A percentile compares a stretch with the other conserved stretches of the same genome.
Conservation (phyloP, 1,139 yeast species). For the Suhomyces coccinellae region DNA sequence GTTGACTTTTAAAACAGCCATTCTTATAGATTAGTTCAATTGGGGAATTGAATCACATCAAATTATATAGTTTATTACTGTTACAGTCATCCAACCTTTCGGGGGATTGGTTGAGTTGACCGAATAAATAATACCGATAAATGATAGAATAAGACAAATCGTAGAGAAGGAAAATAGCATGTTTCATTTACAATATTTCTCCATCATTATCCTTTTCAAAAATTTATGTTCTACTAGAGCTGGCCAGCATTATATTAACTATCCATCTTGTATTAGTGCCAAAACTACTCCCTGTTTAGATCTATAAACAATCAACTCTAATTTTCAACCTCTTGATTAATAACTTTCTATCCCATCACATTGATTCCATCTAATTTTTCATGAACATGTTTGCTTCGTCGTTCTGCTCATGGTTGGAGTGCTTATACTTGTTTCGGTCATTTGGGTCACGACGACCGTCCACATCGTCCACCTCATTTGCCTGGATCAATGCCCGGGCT, state of each 20-base stretch:
- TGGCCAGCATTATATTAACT: too few species aligned
- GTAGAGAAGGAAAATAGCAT: too few species aligned
- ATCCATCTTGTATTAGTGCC: too few species aligned
- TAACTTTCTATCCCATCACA: too few species aligned
- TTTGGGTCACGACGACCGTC: constrained; percentile 1
- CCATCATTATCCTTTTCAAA: too few species aligned
- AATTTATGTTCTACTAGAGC: too few species aligned
- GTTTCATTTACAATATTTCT: too few species aligned
- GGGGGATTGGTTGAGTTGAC: constrained; percentile 16
- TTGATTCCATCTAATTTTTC: constrained; percentile 12
- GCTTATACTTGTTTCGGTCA: constrained; percentile 8
- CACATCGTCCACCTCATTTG: constrained; percentile 42
- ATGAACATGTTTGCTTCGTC: constrained; percentile 32
- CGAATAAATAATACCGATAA: constrained; percentile 1
- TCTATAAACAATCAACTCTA: too few species aligned
- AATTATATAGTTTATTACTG: constrained; percentile 3
- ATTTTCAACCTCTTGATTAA: too few species aligned
- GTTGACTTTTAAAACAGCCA: constrained; percentile 50
- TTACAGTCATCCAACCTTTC: constrained; percentile 7
- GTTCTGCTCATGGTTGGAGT: constrained; percentile 3
- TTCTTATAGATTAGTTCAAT: constrained; percentile 9
- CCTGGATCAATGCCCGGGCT: constrained; percentile 65
- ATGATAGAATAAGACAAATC: not conserved
- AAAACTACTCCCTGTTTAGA: too few species aligned
- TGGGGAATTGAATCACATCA: constrained; percentile 15